A percentile compares a stretch with the other conserved stretches of the same genome.
These are phyloP conservation scores for Clavispora asparagi DNA, from an alignment of 805 yeast genomes.

Conservation along the genomic window DNA sequence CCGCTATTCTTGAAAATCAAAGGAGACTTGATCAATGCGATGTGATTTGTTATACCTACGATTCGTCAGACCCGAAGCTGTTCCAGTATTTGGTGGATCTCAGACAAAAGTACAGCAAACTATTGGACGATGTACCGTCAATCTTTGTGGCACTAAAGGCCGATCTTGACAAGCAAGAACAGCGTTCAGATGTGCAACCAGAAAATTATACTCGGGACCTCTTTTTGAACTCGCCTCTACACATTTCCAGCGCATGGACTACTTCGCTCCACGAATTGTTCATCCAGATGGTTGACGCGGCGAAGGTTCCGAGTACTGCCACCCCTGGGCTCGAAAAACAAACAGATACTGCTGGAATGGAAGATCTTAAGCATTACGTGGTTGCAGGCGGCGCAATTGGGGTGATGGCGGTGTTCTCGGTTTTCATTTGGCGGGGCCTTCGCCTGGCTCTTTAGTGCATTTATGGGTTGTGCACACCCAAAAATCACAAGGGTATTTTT, in stretches of 20 bases:
- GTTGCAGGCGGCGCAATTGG: constrained; percentile 69
- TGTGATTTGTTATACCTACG: constrained; percentile 84
- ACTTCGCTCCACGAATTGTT: constrained; percentile 80
- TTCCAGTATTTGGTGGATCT: constrained; percentile 76
- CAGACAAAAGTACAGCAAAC: constrained; percentile 50
- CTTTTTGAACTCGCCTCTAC: constrained; percentile 74
- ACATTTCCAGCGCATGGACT: constrained; percentile 87
- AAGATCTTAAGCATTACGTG: constrained; percentile 46
- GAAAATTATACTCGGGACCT: constrained; percentile 73
- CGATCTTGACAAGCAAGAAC: constrained; percentile 93
- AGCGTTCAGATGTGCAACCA: constrained; percentile 79
- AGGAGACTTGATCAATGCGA: constrained; percentile 78
- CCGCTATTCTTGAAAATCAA: constrained; percentile 71
- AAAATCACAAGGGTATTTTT: constrained; percentile 1
- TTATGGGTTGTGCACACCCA: constrained; percentile 4
- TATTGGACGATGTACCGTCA: constrained; percentile 66
- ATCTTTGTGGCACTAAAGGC: constrained; percentile 92
- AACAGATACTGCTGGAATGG: constrained; percentile 53
- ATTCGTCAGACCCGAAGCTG: constrained; percentile 93
- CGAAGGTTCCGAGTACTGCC: constrained; percentile 67
- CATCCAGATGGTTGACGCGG: constrained; percentile 83
- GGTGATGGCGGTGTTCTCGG: constrained; percentile 55
- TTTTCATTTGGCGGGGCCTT: constrained; percentile 54
- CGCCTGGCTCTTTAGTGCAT: constrained; percentile 2
- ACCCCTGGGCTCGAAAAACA: constrained; percentile 68